These are phyloP conservation scores for Volvox reticuliferus DNA, from an alignment of 139 green algal genomes.

Conservation along the genomic window DNA sequence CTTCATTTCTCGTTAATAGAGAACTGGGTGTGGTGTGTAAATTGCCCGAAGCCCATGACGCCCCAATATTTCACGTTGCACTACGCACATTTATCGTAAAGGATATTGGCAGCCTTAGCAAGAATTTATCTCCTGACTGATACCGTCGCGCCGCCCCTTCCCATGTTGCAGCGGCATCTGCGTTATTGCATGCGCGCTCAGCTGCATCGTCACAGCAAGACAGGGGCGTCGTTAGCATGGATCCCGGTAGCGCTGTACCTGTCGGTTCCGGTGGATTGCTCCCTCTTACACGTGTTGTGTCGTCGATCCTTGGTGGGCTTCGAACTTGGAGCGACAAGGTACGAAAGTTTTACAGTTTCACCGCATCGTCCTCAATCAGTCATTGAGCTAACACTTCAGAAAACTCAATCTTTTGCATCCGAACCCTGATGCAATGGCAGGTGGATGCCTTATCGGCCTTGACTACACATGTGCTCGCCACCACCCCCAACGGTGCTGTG, in stretches of 20 bases:
- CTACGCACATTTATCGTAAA: neutral
- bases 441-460: slow-evolving; percentile 4
- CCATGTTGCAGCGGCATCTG: slow-evolving; percentile 4
- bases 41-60: neutral
- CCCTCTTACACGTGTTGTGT: neutral
- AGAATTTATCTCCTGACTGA: neutral
- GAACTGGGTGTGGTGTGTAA: slow-evolving; percentile 14
- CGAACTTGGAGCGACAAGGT: slow-evolving; percentile 37
- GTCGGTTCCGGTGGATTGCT: neutral
- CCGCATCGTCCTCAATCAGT: too few species aligned
- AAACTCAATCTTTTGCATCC: too few species aligned
- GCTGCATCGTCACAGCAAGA: neutral
- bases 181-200: neutral
- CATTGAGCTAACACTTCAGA: too few species aligned
- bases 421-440: neutral
- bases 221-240: neutral
- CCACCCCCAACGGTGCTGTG: neutral
- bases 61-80: neutral
- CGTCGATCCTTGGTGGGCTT: neutral
- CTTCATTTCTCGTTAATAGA: neutral
- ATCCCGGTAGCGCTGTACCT: neutral
- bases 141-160: neutral
- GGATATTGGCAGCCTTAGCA: neutral
- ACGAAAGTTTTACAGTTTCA: neutral
- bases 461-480: slow-evolving; percentile 28